These are phyloP conservation scores for Xylariaceae sp. DNA, from an alignment of 2,329 filamentous ascomycete genomes.

Conservation along the genomic window DNA sequence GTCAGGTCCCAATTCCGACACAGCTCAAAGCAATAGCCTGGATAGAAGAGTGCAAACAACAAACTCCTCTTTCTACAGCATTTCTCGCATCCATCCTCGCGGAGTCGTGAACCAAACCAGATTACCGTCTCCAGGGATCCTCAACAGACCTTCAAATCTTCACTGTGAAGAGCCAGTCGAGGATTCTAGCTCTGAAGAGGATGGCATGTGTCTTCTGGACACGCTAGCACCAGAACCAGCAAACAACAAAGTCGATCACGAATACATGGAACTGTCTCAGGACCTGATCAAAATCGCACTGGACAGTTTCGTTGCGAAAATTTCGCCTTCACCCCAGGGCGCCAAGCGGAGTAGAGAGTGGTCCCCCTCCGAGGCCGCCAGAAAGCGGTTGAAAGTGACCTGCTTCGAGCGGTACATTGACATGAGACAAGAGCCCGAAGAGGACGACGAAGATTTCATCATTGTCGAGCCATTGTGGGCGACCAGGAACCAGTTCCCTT, in stretches of 20 bases:
- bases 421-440: not conserved
- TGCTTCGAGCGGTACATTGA: not conserved
- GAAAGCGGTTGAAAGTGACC: not conserved
- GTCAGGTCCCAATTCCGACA: too few relatives aligned
- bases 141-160: too few relatives aligned
- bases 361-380: not conserved
- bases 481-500: not conserved
- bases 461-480: not conserved
- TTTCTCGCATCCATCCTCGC: too few relatives aligned
- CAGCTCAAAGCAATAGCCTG: too few relatives aligned
- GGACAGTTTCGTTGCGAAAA: not conserved
- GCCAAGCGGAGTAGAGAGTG: not conserved
- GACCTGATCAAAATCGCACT: not conserved
- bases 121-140: too few relatives aligned
- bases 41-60: too few relatives aligned
- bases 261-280: not conserved
- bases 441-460: not conserved
- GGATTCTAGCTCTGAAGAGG: not conserved
- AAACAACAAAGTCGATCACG: not conserved
- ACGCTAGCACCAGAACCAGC: not conserved
- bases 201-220: not conserved
- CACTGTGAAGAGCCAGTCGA: too few relatives aligned
- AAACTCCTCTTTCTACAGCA: too few relatives aligned
- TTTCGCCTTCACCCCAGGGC: not conserved
- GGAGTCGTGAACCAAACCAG: too few relatives aligned